Evolutionary conservation across 352 stramenopile genomes (phyloP).

Genomic region (Globisporangium lucens): DNA sequence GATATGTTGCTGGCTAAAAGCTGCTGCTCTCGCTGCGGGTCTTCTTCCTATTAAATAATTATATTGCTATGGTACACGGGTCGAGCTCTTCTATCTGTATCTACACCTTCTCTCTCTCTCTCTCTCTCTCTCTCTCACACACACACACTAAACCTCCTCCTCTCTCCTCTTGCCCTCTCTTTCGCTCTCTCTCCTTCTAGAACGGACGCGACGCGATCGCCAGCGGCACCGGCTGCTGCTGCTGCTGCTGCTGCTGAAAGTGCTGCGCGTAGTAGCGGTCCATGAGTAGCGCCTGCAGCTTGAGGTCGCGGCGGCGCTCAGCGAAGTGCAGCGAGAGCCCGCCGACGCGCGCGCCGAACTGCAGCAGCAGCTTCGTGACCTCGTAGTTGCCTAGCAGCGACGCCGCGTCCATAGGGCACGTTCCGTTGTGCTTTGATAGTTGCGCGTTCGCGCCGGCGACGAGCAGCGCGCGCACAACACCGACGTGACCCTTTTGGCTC

Average conservation of each 20-base stretch:
- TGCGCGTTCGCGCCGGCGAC: slow-evolving; percentile 45
- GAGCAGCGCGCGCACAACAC: slow-evolving; percentile 57
- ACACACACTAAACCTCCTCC: background rate
- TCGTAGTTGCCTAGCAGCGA: slow-evolving; percentile 61
- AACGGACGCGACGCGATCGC: slow-evolving; percentile 6
- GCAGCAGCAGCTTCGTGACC: slow-evolving; percentile 54
- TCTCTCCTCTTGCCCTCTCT: background rate
- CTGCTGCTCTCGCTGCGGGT: background rate
- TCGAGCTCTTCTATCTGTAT: slow-evolving; percentile 1
- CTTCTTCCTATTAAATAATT: slow-evolving; percentile 5
- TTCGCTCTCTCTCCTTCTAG: background rate
- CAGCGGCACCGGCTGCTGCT: slow-evolving; percentile 4
- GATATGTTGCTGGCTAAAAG: background rate
- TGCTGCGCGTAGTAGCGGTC: slow-evolving; percentile 65
- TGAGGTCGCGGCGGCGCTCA: slow-evolving; percentile 56
- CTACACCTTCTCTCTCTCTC: slow-evolving; percentile 3
- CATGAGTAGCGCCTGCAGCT: slow-evolving; percentile 62
- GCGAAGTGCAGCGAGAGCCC: slow-evolving; percentile 73
- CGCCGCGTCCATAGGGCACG: slow-evolving; percentile 67
- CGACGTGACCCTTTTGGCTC: slow-evolving; percentile 64
- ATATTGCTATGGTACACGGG: slow-evolving; percentile 9
- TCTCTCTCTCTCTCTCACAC: background rate
- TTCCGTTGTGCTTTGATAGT: slow-evolving; percentile 70
- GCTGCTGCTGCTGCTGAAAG: slow-evolving; percentile 9
- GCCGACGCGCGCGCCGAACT: slow-evolving; percentile 60